Base-by-base conservation (phyloP, 306 rosid genomes). In the Acacia melanoxylon region DNA sequence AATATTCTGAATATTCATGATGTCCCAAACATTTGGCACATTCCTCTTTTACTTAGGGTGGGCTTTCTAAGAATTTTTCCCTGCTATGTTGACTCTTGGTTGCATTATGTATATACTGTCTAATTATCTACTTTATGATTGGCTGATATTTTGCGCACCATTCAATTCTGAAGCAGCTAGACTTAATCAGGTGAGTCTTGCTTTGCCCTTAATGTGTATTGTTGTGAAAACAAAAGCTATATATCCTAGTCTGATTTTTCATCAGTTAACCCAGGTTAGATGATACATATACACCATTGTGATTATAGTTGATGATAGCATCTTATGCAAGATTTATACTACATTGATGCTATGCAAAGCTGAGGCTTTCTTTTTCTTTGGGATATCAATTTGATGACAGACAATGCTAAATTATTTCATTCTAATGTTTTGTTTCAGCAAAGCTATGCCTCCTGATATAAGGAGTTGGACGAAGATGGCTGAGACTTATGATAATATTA, bases 381-480 rank as follows among this genome's bases (percentile, higher is more conserved):
- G 68, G 33, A 73, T 27, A 56, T 10, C 72, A 35, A 70, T 44
- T 42, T 40, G 72, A 82, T 68, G 42, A 59, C 72, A 6, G 46
- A 72, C 68, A 77, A 63, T 51, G 3, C 51, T 71, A 48, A 80
- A 75, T 16, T 63, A 29, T 77, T 78, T 79, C 82, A 65, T 58
- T 46, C 65, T 79, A 33, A 77, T 70, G 24, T 85, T 72, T 42
- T 83, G 68, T 89, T 86, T 76, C 92, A 95, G 99, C 85, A 80
- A 56, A 29, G 94, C 94, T 29, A 40, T 81, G 14, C 82, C 92
- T 87, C 98, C 99, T 82, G 94, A 90, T 82, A 91, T 95, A 76
- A 83, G 77, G 82, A 91, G 90, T 70, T 95, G 99, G 99, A 93
- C 97, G 25, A 86, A 80, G 89, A 93, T 92, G 97, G 98, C 97